Conservation (phyloP, 2,329 filamentous ascomycete species). For the Rhynchosporium secalis region DNA sequence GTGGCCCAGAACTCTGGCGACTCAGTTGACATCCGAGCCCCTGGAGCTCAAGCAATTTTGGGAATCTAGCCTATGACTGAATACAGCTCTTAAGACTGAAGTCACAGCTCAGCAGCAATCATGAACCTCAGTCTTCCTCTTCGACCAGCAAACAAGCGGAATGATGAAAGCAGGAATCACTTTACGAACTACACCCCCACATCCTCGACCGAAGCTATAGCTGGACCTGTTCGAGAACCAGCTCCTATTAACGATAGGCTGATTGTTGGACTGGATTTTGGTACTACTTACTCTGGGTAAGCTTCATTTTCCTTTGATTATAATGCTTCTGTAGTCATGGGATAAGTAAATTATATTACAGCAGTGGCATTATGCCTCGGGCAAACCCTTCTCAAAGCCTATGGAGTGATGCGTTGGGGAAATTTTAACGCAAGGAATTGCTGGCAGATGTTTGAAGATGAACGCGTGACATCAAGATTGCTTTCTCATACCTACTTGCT, state of each 20-base stretch:
- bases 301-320: slow-evolving; percentile 36
- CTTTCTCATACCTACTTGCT: neutral
- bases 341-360: neutral
- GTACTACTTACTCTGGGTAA: slow-evolving; percentile 79
- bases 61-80: slow-evolving; percentile 19
- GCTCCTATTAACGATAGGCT: slow-evolving; percentile 59
- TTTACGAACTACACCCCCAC: slow-evolving; percentile 49
- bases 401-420: too few species aligned
- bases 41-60: slow-evolving; percentile 15
- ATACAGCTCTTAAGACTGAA: slow-evolving; percentile 5
- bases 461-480: neutral
- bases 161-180: slow-evolving; percentile 39
- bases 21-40: slow-evolving; percentile 13
- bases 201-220: slow-evolving; percentile 62
- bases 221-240: slow-evolving; percentile 57
- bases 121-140: slow-evolving; percentile 41
- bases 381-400: too few species aligned
- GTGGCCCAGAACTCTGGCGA: slow-evolving; percentile 7
- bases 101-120: slow-evolving; percentile 16
- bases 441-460: too few species aligned
- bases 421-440: too few species aligned
- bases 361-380: too few species aligned
- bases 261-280: slow-evolving; percentile 80
- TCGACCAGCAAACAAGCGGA: slow-evolving; percentile 33
- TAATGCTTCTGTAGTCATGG: neutral